phyloP scores from a whole-genome alignment of 257 asterid species.

The Solanum megistacrolobum region DNA sequence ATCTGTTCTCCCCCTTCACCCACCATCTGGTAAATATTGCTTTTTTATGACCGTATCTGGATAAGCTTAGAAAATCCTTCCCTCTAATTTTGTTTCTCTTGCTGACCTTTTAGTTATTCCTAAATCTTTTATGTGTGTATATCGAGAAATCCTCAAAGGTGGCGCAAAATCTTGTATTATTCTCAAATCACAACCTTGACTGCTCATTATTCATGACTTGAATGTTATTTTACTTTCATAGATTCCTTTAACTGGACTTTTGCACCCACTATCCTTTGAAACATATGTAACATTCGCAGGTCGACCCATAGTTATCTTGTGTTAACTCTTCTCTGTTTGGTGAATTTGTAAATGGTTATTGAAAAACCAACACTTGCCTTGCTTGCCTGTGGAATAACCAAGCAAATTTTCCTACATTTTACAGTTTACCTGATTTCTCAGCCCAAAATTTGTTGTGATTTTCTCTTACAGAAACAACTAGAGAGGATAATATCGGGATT shows the following conservation, averaged over 20 bases:
- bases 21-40: conserved; percentile 44
- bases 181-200: neutral
- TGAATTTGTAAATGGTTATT: neutral
- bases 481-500: conserved; percentile 19
- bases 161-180: neutral
- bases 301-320: neutral
- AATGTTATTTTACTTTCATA: neutral
- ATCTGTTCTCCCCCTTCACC: conserved; percentile 61
- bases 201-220: neutral
- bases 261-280: neutral
- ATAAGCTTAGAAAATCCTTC: neutral
- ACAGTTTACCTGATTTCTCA: neutral
- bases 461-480: conserved; percentile 17
- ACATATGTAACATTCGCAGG: neutral
- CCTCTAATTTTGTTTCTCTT: neutral
- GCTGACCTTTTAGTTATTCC: neutral
- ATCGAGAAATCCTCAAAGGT: no score
- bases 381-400: neutral
- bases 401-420: neutral
- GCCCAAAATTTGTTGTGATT: neutral
- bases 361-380: neutral
- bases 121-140: neutral
- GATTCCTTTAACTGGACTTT: neutral
- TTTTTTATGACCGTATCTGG: neutral
- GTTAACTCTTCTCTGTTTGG: neutral